phyloP scores from a whole-genome alignment of 768 basidiomycete genomes.

The Leccinum longicurvipes region DNA sequence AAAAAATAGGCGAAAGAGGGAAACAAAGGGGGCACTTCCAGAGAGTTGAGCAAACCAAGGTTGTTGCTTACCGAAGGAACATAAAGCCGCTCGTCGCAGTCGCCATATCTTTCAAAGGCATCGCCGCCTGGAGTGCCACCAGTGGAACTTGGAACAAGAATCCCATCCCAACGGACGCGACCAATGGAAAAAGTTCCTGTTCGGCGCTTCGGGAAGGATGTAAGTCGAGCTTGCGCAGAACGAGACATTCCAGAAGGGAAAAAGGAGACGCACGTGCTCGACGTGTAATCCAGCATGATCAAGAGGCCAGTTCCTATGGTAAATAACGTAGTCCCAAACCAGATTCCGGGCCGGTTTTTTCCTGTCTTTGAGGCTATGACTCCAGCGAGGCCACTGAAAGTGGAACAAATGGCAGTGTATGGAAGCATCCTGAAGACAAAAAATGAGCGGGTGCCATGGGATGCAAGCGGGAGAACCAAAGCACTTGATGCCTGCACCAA shows the following conservation, averaged over 20 bases:
- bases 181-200: constrained; percentile 62
- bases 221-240: background rate
- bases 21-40: background rate
- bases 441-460: background rate
- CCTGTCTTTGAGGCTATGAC: constrained; percentile 55
- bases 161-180: constrained; percentile 63
- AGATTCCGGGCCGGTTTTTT: constrained; percentile 59
- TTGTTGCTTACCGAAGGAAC: constrained; percentile 52
- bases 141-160: constrained; percentile 64
- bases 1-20: too few species aligned
- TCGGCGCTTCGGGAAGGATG: constrained; percentile 43
- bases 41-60: background rate
- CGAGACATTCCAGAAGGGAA: background rate
- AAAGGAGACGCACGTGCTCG: constrained; percentile 40
- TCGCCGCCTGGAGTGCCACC: constrained; percentile 79
- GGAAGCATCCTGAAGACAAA: constrained; percentile 57
- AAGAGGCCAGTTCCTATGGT: constrained; percentile 68
- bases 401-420: constrained; percentile 57
- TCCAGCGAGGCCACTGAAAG: constrained; percentile 54
- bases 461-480: constrained; percentile 36
- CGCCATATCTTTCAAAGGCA: constrained; percentile 85
- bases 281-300: constrained; percentile 59
- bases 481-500: constrained; percentile 62
- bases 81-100: constrained; percentile 71
- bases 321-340: constrained; percentile 57